Conservation (phyloP, 140 eudicot genomes). For the Ambrosia hybrid region DNA sequence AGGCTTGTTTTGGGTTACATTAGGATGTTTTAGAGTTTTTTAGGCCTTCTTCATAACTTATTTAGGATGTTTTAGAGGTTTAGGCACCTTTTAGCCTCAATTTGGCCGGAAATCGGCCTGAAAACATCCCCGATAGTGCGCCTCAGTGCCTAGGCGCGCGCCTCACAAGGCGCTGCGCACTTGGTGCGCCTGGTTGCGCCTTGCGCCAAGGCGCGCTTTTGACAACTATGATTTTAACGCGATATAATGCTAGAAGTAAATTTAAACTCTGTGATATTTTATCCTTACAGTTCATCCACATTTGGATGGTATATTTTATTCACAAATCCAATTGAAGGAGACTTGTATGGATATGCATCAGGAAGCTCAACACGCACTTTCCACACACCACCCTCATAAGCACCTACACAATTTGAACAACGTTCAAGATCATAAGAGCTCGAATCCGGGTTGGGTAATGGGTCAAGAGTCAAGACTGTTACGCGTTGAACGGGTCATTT, state of each 20-base stretch:
- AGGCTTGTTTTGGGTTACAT: too few species aligned
- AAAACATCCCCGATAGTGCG: too few species aligned
- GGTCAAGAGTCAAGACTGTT: conserved; percentile 8
- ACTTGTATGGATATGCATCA: conserved; percentile 74
- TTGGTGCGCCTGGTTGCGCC: too few species aligned
- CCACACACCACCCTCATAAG: conserved; percentile 82
- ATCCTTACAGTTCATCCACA: conserved; percentile 65
- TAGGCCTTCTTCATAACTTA: too few species aligned
- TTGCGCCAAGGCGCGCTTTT: too few species aligned
- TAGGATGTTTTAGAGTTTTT: too few species aligned
- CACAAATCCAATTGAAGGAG: conserved; percentile 70
- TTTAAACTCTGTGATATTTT: background rate
- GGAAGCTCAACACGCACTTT: conserved; percentile 72
- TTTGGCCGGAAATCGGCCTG: too few species aligned
- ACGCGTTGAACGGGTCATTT: background rate
- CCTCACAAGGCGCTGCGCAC: too few species aligned
- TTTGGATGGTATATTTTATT: conserved; percentile 78
- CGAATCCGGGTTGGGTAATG: background rate
- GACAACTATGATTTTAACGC: background rate
- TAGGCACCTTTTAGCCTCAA: too few species aligned
- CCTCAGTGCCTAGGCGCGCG: too few species aligned
- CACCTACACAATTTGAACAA: conserved; percentile 36
- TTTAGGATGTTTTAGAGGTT: too few species aligned
- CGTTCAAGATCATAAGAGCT: too few species aligned
- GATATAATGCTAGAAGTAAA: background rate